Percentiles rank a stretch among this genome's conserved stretches.
phyloP scores from a whole-genome alignment of 2,329 filamentous ascomycete species.

The Paraphaeosphaeria sporulosa region DNA sequence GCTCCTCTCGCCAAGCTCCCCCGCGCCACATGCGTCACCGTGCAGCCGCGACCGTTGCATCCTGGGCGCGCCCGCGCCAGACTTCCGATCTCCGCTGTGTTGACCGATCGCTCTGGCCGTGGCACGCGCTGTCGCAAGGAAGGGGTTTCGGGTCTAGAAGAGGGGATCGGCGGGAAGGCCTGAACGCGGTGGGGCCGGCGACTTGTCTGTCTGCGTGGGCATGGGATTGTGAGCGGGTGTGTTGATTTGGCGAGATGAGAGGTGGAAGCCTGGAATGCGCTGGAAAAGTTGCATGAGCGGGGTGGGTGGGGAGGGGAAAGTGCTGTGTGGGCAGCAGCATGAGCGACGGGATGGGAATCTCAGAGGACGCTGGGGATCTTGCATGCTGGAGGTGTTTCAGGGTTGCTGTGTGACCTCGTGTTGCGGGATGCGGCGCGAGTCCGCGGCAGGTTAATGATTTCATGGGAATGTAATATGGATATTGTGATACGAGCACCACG shows the following conservation, averaged over 20 bases:
- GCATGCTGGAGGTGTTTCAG: not conserved
- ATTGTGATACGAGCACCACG: not conserved
- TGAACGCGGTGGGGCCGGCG: not conserved
- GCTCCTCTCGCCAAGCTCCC: not conserved
- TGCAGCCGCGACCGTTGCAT: slow-evolving; percentile 14
- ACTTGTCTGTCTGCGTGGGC: not conserved
- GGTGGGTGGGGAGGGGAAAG: not conserved
- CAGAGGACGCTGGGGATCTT: not conserved
- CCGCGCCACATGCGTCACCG: slow-evolving; percentile 21
- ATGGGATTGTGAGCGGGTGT: not conserved
- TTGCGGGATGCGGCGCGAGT: not conserved
- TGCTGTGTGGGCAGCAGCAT: not conserved
- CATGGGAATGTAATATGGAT: not conserved
- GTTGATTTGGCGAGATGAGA: not conserved
- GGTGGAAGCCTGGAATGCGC: not conserved
- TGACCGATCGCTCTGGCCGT: slow-evolving; percentile 18
- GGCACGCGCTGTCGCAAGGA: not conserved
- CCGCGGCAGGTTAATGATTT: too few species aligned
- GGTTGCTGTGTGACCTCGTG: not conserved
- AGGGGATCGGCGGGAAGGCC: not conserved
- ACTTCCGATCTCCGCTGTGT: not conserved
- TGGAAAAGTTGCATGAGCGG: not conserved
- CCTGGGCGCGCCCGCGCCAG: too few species aligned
- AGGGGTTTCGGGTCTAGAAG: slow-evolving; percentile 14
- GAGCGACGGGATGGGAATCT: not conserved